Base-by-base conservation (phyloP, 805 yeast species). In the Komagataella pseudopastoris region DNA sequence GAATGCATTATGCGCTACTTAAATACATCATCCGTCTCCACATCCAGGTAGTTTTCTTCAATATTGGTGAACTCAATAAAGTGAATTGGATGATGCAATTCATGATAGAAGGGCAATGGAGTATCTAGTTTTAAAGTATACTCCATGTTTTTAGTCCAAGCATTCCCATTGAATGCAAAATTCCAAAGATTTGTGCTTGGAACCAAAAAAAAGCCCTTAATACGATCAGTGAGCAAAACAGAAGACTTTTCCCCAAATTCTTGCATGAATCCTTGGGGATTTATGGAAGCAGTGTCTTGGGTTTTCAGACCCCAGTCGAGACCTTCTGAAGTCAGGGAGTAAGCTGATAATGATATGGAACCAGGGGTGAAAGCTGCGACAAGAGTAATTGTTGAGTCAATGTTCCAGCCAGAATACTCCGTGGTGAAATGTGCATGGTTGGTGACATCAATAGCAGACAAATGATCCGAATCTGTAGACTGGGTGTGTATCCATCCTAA, bases 401-500 rank as follows among this genome's bases (percentile, higher is more conserved):
- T 16, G 50, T 64, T 70, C 79, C 79, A 76, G 3, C 53, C 56
- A 7, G 56, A 63, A 30, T 61, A 59, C 12, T 66, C 63, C 2
- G 63, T 58, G 17, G 74, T 69, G 36, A 71, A 53, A 23, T 70
- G 66, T 3, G 80, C 70, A 51, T 81, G 85, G 0, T 80, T 75
- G 2, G 85, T 74, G 14, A 88, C 77, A 56, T 91, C 97, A 43
- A 74, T 67, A 0, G 96, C 81, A 5, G 85, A 70, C 69, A 90
- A 75, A 50, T 73, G 71, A 49, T 77, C 76, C 16, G 74, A 56
- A 44, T 86, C 96, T 17, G 77, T 78, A 1, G 84, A 74, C 63
- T 84, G 88, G 0, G 97, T 87, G 62, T 91, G 97, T n/a, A 93
- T 76, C 96, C 96, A 87, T 1, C 99, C 99, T 16, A 93, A 65